Conservation (phyloP, 768 basidiomycete species). For the Trametes punicea region DNA sequence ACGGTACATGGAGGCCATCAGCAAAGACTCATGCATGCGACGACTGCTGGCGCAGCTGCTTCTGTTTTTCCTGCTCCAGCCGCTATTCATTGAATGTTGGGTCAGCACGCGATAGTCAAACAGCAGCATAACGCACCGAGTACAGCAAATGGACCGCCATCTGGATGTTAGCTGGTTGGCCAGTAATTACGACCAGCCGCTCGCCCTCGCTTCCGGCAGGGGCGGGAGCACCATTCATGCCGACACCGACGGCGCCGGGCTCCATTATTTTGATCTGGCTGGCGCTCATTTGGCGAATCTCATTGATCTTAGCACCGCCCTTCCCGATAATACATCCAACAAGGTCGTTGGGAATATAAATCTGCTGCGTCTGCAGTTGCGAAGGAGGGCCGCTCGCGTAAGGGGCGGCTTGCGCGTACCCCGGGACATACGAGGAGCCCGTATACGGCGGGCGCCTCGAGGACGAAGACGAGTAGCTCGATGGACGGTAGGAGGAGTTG, state of each 20-base stretch:
- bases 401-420: conserved; percentile 50
- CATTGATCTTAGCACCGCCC: conserved; percentile 97
- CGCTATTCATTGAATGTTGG: conserved; percentile 43
- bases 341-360: conserved; percentile 96
- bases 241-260: conserved; percentile 75
- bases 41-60: conserved; percentile 50
- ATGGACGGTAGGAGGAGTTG: conserved; percentile 57
- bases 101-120: not conserved
- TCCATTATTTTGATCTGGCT: conserved; percentile 99
- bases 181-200: conserved; percentile 93
- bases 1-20: not conserved
- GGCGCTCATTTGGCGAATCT: conserved; percentile 92
- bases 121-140: conserved; percentile 48
- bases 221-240: conserved; percentile 66
- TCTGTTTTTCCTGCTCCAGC: conserved; percentile 87
- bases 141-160: conserved; percentile 93
- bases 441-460: conserved; percentile 40
- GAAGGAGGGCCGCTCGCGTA: conserved; percentile 40
- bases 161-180: conserved; percentile 92
- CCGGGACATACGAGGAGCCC: conserved; percentile 70
- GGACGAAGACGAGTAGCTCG: conserved; percentile 40
- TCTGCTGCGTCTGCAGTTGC: conserved; percentile 92
- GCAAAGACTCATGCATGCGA: conserved; percentile 12
- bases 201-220: conserved; percentile 82
- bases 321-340: conserved; percentile 98